Percentiles rank a stretch among this genome's conserved stretches.
Evolutionary conservation across 352 stramenopile species (phyloP).

Genomic region (Albugo laibachii): DNA sequence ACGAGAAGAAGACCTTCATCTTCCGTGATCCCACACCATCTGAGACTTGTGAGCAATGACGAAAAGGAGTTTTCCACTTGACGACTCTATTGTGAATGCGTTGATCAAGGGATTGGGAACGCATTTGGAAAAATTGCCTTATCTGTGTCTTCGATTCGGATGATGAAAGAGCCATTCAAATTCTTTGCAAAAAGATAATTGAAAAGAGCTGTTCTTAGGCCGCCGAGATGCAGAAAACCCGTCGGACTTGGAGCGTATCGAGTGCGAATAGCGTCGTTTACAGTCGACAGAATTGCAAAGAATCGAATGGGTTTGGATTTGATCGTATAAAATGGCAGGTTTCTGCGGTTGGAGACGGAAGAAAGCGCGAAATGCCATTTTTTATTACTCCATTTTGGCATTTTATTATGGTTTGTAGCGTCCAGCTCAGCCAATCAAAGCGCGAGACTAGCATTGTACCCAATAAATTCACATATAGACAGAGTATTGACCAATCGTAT

Average conservation of each 20-base stretch:
- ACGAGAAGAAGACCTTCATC: conserved; percentile 75
- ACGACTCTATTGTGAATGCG: conserved; percentile 27
- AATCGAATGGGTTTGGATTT: no score
- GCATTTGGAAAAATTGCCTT: conserved; percentile 18
- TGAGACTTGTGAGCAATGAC: conserved; percentile 68
- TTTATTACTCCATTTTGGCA: no score
- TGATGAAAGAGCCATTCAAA: conserved; percentile 63
- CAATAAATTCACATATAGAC: no score
- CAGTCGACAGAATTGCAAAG: no score
- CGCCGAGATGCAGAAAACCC: conserved; percentile 78
- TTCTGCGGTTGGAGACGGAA: no score
- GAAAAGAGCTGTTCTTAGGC: conserved; percentile 81
- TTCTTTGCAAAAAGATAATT: conserved; percentile 85
- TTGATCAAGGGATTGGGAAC: neutral
- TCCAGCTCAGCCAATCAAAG: no score
- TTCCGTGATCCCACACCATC: conserved; percentile 91
- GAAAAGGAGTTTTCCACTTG: conserved; percentile 74
- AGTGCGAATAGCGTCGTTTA: conserved; percentile 21
- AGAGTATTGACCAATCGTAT: no score
- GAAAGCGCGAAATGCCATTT: no score
- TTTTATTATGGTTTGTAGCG: no score
- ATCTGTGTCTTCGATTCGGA: conserved; percentile 88
- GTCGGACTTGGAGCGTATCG: conserved; percentile 83
- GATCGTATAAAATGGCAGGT: no score
- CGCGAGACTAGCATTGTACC: no score